Base-by-base conservation (phyloP, 2,329 filamentous ascomycete genomes). In the Sphaerulina musiva region DNA sequence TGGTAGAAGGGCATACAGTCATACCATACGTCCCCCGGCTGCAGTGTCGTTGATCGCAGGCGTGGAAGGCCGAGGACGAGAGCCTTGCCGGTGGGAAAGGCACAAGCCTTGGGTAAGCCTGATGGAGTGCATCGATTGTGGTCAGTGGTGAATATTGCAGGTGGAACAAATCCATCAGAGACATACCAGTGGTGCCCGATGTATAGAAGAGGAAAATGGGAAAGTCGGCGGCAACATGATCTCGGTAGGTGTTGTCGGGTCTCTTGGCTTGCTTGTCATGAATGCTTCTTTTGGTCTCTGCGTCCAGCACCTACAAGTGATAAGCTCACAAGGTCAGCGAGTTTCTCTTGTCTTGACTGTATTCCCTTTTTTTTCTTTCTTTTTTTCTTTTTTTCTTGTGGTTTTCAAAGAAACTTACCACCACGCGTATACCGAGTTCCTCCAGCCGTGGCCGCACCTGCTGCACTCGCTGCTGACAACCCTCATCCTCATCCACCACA, bases 1-100 rank as follows among this genome's bases (percentile, higher is more conserved):
- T 91, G 87, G 65, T 89, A 90, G 32, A 88, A 72, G 0, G 81
- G 86, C 86, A 90, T 90, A 69, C 84, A 87, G 65, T 83, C 80
- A 65, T 89, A 90, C 79, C 83, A 89, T 26, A 83, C 74, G 66
- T 88, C 83, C 32, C 72, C 75, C 51, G 67, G 59, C 14, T 67
- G 63, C 10, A 76, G 63, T 14, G 66, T 69, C 43, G 72, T 67
- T 5, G 64, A 62, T 5, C 65, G 59, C 14, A 71, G 66, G 1
- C 75, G 71, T 1, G 72, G 61, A 10, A 62, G 62, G 1, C 72
- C 69, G 7, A 75, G 59, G 0, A 60, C 64, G 46, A 74, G 73
- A 5, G 78, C 65, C 43, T 78, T 74, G 2, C 73, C 69, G 7
- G 78, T 76, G 14, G 80, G 80, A 60, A 87, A 82, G 0, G 77